Conservation (phyloP, 768 basidiomycete genomes). For the Hericium rajendrae region DNA sequence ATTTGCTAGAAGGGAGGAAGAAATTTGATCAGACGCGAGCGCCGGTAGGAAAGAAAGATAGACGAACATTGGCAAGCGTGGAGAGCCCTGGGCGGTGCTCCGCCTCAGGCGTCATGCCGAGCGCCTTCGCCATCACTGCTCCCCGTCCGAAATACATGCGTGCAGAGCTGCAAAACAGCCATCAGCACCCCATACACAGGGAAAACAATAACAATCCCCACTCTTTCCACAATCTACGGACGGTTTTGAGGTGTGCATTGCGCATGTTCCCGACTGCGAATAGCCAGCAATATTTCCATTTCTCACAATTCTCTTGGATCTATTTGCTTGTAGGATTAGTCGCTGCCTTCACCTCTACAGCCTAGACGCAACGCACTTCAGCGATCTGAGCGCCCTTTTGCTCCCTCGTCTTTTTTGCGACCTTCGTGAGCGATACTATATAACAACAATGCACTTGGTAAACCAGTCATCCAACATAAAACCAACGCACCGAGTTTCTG, state of each 20-base stretch:
- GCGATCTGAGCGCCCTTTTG: slow-evolving; percentile 79
- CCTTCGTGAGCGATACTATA: slow-evolving; percentile 88
- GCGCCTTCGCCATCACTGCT: slow-evolving; percentile 91
- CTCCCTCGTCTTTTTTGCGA: slow-evolving; percentile 85
- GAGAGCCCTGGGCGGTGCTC: slow-evolving; percentile 75
- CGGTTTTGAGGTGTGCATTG: slow-evolving; percentile 88
- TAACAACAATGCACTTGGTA: slow-evolving; percentile 5
- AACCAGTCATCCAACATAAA: too few species aligned
- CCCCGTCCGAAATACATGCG: slow-evolving; percentile 84
- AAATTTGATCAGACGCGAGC: neutral
- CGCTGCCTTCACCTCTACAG: neutral
- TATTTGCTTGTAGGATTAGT: slow-evolving; percentile 21
- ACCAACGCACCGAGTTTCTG: slow-evolving; percentile 67
- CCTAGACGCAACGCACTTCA: slow-evolving; percentile 40
- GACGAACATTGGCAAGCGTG: slow-evolving; percentile 65
- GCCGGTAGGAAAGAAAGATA: neutral
- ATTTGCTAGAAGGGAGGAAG: slow-evolving; percentile 50
- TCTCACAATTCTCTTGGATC: slow-evolving; percentile 78
- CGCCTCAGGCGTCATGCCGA: slow-evolving; percentile 79
- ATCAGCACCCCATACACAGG: neutral
- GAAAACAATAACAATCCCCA: slow-evolving; percentile 25
- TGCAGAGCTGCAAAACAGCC: slow-evolving; percentile 50
- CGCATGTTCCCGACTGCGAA: slow-evolving; percentile 95
- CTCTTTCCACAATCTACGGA: slow-evolving; percentile 91
- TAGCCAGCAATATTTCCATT: slow-evolving; percentile 93